Evolutionary conservation across 257 asterid genomes (phyloP), one percentile per base, ranked within the genome.

Genomic region (Fraxinus americana): DNA sequence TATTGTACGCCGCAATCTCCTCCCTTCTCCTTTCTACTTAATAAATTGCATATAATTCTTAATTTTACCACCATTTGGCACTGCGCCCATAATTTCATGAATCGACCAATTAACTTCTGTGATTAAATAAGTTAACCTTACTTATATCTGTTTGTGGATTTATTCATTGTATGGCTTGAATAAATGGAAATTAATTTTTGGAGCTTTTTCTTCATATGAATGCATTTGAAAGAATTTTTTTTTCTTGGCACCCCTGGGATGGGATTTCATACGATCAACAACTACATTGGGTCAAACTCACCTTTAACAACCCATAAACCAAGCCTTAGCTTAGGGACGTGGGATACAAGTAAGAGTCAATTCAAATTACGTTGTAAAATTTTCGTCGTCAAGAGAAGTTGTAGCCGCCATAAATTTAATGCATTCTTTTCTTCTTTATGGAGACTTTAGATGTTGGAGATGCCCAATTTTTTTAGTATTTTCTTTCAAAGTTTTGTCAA

Each of bases 1-100:
- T 94, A 94, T 71, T 91, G 98, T 94, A 91, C 19, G 87, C 71
- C 70, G 12, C 38, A 39, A 27, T 29, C 63, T 69, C 30, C 72
- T 74, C 76, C 71, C 29, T 45, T 50, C 29, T 70, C 11, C 29
- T 1, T 36, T 9, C 39, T 16, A 9, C 59, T 38, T 38, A 50
- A 68, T 68, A 16, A 54, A 32, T 61, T 69, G 38, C 72, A 39
- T 38, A 7, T 43, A 68, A 54, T 65, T 81, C 73, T 39, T 70
- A 38, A 12, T 14, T 12, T 45, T 45, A 45, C 54, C 19, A 45
- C 54, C n/a, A 14, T 35, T 14, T 71, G 21, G 3, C 13, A 23
- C 35, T 66, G 72, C 39, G 12, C 14, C 45, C 35, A 9, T 36
- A 67, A 34, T 16, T 39, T 52, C 32, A 27, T 50, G n/a, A 10